Evolutionary conservation across 2,329 filamentous ascomycete species (phyloP).

Genomic region (Akanthomyces dipterigenus): DNA sequence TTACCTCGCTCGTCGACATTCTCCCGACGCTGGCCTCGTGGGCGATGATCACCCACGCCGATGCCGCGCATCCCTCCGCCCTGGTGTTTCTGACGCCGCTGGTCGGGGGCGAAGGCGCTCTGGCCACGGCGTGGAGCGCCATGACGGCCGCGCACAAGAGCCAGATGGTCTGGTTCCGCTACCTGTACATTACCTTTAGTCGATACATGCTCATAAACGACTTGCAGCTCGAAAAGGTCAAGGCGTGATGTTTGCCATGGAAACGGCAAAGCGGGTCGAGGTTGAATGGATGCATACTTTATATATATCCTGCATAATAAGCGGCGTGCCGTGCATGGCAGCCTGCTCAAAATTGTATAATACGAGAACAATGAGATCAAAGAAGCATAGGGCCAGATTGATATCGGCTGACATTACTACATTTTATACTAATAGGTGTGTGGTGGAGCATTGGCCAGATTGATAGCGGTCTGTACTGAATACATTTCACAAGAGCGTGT

Average conservation of each 20-base stretch:
- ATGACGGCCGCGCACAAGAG: slow-evolving; percentile 89
- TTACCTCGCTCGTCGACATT: slow-evolving; percentile 68
- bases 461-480: slow-evolving; percentile 1
- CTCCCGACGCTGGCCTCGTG: slow-evolving; percentile 61
- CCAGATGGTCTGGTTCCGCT: slow-evolving; percentile 98
- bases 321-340: neutral
- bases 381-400: slow-evolving; percentile 7
- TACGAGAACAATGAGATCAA: slow-evolving; percentile 5
- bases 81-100: slow-evolving; percentile 68
- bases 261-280: no score
- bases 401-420: no score
- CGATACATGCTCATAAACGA: slow-evolving; percentile 97
- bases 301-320: neutral
- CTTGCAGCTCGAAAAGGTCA: slow-evolving; percentile 48
- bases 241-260: slow-evolving; percentile 3
- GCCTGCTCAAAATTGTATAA: neutral
- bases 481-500: neutral
- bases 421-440: no score
- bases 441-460: no score
- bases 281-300: neutral
- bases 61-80: slow-evolving; percentile 39
- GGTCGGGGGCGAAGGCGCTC: slow-evolving; percentile 48
- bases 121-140: slow-evolving; percentile 61
- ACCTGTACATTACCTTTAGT: slow-evolving; percentile 86
- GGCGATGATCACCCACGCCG: slow-evolving; percentile 31